Base-by-base conservation (phyloP, 306 rosid genomes). In the Sophora flavescens region DNA sequence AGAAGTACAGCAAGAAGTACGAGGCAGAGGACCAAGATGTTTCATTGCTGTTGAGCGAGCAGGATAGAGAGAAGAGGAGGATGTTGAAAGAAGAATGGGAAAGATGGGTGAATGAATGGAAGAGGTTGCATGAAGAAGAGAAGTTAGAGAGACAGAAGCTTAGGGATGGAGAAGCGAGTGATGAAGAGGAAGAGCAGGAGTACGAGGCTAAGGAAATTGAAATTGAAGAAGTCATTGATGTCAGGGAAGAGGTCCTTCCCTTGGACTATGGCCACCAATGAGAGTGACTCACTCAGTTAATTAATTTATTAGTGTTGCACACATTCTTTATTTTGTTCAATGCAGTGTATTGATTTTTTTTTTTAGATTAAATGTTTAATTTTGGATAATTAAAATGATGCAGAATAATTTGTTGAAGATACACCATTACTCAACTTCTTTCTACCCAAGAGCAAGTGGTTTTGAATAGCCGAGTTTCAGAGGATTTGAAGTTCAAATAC, bases 11-110 rank as follows among this genome's bases (percentile, higher is more conserved):
- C 79, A 90, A 90, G 85, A 88, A 88, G 76, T 90, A 90, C 0
- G 95, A 90, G 81, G 89, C 90, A 0, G 95, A 88, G 57, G 92
- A 90, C 70, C 91, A 82, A 44, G 96, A 90, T 38, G 96, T 90
- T 10, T 83, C 90, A 1, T 28, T 84, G 81, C 86, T 84, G 18
- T 66, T 88, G 82, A 88, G 88, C 0, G 96, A 90, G 84, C 92
- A 90, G 78, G 96, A 90, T 12, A 90, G 90, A 0, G 92, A 86
- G 80, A 90, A 88, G 76, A 71, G 92, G 72, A 88, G 77, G 64
- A 72, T 73, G 88, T 63, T 90, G 80, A 90, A 88, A 80, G 96
- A 90, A 16, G 90, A 90, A 26, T 90, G 96, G 96, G 92, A 86
- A 1, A 88, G 81, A 53, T 86, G 91, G 92, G 75, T 88, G 1